Conservation (phyloP, 1,284 basidiomycete species). For the Somion occarium region DNA sequence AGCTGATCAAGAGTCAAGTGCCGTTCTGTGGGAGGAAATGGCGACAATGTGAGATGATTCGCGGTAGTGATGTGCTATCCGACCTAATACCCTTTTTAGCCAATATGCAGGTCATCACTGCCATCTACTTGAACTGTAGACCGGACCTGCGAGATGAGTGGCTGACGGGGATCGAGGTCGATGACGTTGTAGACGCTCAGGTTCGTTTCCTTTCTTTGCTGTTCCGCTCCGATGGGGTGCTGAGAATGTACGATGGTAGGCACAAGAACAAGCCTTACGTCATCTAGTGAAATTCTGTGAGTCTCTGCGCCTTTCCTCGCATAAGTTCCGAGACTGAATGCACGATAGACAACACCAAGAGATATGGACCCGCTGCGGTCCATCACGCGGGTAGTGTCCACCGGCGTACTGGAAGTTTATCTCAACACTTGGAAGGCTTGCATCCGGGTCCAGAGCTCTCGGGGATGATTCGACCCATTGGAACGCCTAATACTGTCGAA, state of each 20-base stretch:
- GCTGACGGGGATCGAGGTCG: conserved; percentile 91
- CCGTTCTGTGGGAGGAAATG: conserved; percentile 98
- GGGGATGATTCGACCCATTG: conserved; percentile 66
- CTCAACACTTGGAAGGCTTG: conserved; percentile 72
- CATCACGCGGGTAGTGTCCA: conserved; percentile 56
- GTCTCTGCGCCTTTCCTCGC: conserved; percentile 21
- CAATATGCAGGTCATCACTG: conserved; percentile 99
- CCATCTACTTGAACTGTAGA: conserved; percentile 95
- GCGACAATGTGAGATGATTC: conserved; percentile 72
- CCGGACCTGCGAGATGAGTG: conserved; percentile 97
- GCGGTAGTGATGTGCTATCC: conserved; percentile 6
- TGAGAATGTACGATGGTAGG: conserved; percentile 39
- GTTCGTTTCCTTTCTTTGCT: conserved; percentile 29
- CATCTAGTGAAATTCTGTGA: conserved; percentile 93
- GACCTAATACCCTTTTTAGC: conserved; percentile 43
- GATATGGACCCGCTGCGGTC: conserved; percentile 67
- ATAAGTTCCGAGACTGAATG: conserved; percentile 7
- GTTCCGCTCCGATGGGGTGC: neutral
- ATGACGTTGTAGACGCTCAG: conserved; percentile 83
- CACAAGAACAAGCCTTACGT: conserved; percentile 94
- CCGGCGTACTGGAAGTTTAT: conserved; percentile 73
- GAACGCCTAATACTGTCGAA: conserved; percentile 72
- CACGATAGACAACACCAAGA: conserved; percentile 68
- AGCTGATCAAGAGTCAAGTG: conserved; percentile 98
- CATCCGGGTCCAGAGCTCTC: conserved; percentile 72